Conservation (phyloP, 257 asterid species). For the Apocynum venetum region DNA sequence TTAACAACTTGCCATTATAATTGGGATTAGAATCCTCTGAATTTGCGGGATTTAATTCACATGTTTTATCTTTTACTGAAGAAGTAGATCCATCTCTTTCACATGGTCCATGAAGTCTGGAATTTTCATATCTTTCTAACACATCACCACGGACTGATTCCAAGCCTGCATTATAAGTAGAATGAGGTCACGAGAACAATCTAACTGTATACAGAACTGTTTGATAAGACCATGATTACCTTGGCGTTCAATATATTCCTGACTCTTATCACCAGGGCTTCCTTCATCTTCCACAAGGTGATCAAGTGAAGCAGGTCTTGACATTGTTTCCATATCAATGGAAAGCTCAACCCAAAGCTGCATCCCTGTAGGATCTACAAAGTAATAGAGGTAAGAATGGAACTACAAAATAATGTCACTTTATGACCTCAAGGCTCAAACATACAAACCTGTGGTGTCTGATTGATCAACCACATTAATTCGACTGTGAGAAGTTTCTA, state of each 20-base stretch:
- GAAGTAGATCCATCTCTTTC: not conserved
- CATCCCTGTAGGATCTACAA: not conserved
- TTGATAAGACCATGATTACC: not conserved
- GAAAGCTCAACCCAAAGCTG: not conserved
- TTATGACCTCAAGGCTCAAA: slow-evolving; percentile 10
- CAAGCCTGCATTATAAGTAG: not conserved
- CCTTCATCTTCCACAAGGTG: not conserved
- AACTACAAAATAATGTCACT: not conserved
- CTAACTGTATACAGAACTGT: not conserved
- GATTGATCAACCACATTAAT: slow-evolving; percentile 16
- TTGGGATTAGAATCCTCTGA: not conserved
- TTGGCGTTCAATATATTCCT: not conserved
- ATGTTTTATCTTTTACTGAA: not conserved
- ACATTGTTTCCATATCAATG: not conserved
- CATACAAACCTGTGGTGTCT: slow-evolving; percentile 27
- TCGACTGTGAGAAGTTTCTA: not conserved
- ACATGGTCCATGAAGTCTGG: not conserved
- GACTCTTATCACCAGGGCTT: not conserved
- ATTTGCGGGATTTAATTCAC: not conserved
- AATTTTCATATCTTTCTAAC: not conserved
- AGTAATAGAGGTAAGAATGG: not conserved
- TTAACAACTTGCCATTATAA: not conserved
- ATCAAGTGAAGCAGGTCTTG: not conserved
- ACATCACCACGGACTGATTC: not conserved
- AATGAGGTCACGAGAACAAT: not conserved